Base-by-base conservation (phyloP, 148 eudicot genomes). In the Vaccinium vitisidaea region DNA sequence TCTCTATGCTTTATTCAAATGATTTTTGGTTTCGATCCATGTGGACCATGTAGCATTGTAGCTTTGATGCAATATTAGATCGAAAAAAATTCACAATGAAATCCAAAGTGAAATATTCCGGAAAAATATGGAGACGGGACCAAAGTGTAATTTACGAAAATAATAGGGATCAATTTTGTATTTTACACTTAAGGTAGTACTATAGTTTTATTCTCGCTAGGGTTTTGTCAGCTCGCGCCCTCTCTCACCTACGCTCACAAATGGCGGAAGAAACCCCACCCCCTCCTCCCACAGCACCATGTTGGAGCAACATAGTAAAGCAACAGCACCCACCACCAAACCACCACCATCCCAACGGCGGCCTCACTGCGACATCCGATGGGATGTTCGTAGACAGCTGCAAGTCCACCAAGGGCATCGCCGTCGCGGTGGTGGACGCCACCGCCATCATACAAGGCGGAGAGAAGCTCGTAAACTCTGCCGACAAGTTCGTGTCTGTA, bases 351-450 rank as follows among this genome's bases (percentile, higher is more conserved):
- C 73, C 74, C 69, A 70, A 2, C 27, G 69, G 73, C 61, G 78
- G 84, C 12, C 78, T 65, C 77, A 15, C 52, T 16, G 13, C 90
- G 48, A 23, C 81, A 56, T 4, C 80, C 56, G 11, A 81, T 5
- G 18, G 49, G 69, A 73, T 39, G 14, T 49, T 86, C 25, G 86
- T 91, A 8, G 88, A 88, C 16, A 85, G 89, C 88, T 90, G 91
- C 88, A 90, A 88, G 63, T 93, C 95, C 1, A 65, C 90, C 18
- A 92, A 92, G 82, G 96, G 95, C 52, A 89, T 97, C 12, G 89
- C 98, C 0, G 87, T 97, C n/a, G 98, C 99, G 0, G 96, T 97
- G 23, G 91, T 97, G 21, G 99, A 97, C 50, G 98, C 99, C n/a
- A 95, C 92, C 85, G 98, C 98, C 67, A 91, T 97, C 82, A 97